Conservation (phyloP, 176 grass and related monocot genomes). For the Pharus latifolius region DNA sequence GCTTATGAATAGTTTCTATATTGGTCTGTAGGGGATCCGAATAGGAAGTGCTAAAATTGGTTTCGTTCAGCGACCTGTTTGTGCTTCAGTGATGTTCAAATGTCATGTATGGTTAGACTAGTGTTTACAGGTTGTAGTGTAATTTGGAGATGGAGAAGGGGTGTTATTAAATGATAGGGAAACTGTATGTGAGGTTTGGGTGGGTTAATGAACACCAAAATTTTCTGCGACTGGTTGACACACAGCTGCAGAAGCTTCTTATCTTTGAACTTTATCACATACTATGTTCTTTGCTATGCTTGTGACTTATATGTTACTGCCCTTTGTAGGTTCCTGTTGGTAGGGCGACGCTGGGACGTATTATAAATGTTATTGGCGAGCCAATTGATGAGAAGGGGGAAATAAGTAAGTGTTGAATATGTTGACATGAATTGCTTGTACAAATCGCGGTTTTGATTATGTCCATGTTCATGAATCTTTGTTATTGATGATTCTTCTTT, state of each 20-base stretch:
- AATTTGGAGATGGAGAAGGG: not conserved
- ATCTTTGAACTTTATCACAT: not conserved
- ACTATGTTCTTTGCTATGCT: not conserved
- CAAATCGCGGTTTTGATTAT: not conserved
- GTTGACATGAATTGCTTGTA: not conserved
- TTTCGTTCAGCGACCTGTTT: no score
- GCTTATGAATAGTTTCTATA: not conserved
- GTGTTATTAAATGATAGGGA: not conserved
- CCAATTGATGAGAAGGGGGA: constrained; percentile 87
- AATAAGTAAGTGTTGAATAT: constrained; percentile 45
- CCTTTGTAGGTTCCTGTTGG: constrained; percentile 74
- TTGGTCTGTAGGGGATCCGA: not conserved
- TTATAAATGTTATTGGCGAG: constrained; percentile 91
- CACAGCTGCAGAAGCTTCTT: not conserved
- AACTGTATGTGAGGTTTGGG: not conserved
- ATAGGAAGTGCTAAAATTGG: not conserved
- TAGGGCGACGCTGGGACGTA: constrained; percentile 88
- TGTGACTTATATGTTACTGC: constrained; percentile 3
- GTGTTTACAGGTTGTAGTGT: no score
- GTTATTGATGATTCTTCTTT: not conserved
- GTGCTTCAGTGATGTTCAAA: no score
- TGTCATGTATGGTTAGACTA: no score
- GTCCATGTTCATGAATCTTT: not conserved
- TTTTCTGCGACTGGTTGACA: not conserved
- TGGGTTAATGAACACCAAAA: not conserved